Base-by-base conservation (phyloP, 768 basidiomycete genomes). In the Pisolithus sp. region DNA sequence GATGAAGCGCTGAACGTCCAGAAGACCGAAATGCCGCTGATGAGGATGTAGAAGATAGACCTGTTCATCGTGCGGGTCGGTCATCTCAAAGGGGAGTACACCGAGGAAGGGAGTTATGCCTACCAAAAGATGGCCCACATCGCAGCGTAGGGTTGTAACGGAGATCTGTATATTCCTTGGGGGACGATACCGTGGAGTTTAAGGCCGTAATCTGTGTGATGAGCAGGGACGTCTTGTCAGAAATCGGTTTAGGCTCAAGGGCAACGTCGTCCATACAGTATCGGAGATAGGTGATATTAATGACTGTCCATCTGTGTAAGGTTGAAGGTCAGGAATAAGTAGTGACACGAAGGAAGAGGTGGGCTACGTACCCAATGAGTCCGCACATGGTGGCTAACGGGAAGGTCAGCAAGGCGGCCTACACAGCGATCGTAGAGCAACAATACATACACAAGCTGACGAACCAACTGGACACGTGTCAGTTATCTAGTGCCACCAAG, bases 101-200 rank as follows among this genome's bases (percentile, higher is more conserved):
- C 13, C 53, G 53, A 31, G 4, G 13, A 45, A n/a, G 43, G 4
- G 26, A 66, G 62, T 48, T 70, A 66, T 55, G 71, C 74, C 66
- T 76, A 80, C 81, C 86, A 85, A 65, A 78, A 76, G 44, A 85
- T 68, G 21, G 82, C 87, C 80, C 86, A 86, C 64, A 79, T 82
- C 15, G 85, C 70, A 34, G 86, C 65, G 57, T 77, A 89, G 0
- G 87, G 87, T 60, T 87, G 85, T 24, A 84, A 65, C 2, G 60
- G 55, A 57, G 78, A 82, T 57, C 75, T 66, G 68, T 89, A 93
- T 1, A 92, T 79, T 18, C 75, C 73, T 28, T 59, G 74, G 52
- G 83, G 74, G 60, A 83, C 75, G 53, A 82, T 76, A 2, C 85
- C 88, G 64, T 89, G 86, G 0, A 70, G 76, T 48, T 73, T 72